Conservation (phyloP, 176 grass and related monocot genomes). For the Saccharum spontaneum region DNA sequence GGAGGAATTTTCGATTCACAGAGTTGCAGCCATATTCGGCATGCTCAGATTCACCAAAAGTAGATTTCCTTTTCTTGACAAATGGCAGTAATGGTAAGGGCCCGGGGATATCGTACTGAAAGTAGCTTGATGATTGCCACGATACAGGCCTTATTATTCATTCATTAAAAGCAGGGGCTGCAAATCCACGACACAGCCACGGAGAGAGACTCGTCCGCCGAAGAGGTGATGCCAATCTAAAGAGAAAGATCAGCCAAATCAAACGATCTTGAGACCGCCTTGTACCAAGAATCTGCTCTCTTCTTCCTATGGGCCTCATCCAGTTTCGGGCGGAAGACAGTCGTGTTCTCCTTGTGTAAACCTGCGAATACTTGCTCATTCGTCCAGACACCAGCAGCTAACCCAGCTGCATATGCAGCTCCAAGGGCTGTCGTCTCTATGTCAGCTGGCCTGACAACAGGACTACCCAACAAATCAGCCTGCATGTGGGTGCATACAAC, state of each 20-base stretch:
- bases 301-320: slow-evolving; percentile 50
- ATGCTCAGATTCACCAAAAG: no score
- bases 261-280: slow-evolving; percentile 69
- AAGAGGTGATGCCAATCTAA: no score
- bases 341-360: slow-evolving; percentile 61
- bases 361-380: slow-evolving; percentile 54
- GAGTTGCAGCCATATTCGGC: no score
- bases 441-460: slow-evolving; percentile 74
- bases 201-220: no score
- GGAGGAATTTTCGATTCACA: no score
- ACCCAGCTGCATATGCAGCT: slow-evolving; percentile 81
- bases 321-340: slow-evolving; percentile 43
- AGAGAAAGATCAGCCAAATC: slow-evolving; percentile 73
- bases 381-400: slow-evolving; percentile 64
- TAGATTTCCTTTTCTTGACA: no score
- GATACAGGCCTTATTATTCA: no score
- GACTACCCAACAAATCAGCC: slow-evolving; percentile 80
- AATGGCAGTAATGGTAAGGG: no score
- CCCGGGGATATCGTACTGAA: no score
- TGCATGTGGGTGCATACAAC: neutral
- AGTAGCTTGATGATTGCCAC: no score
- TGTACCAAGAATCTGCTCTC: slow-evolving; percentile 65
- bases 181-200: no score
- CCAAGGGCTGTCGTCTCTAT: slow-evolving; percentile 86
- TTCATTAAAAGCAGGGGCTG: no score